Evolutionary conservation across 1,139 yeast species (phyloP), one percentile per base, ranked within the genome.

Genomic region (Saccharomyces uvarum): DNA sequence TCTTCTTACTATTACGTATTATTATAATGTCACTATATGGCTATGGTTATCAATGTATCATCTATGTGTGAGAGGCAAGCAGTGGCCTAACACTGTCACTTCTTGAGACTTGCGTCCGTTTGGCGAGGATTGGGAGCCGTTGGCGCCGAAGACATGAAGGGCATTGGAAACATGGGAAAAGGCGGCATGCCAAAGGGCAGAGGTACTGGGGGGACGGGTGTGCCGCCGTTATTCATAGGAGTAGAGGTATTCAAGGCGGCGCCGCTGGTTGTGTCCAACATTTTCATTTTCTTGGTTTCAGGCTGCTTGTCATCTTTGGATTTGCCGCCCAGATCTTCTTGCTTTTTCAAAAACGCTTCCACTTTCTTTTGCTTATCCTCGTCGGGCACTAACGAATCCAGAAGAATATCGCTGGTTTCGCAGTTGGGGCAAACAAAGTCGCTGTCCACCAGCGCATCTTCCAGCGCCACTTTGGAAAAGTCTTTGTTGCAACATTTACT

Each of bases 401-500:
- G 76, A 60, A 83, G 82, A 1, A 88, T 77, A 59, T 89, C 97
- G 31, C 81, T 83, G 16, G 78, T 78, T 7, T 79, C 81, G 73
- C 99, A 93, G 59, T 83, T 84, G 8, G 98, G 98, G 72, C 99
- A 93, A 50, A 82, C 83, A 73, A 93, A 93, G 67, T 93, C 98
- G 55, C 83, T 81, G 47, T 88, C 96, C 55, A 93, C 77, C 47
- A 93, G 73, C 3, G 79, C 71, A 62, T 84, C 86, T 66, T 93
- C 98, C 59, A 93, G 83, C 57, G 78, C 73, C 4, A 73, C 75
- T 56, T 82, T 79, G 13, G 95, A 81, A 58, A 80, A 82, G 0
- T 78, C 69, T 51, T 75, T 79, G 21, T 75, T 72, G 68, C 99
- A 93, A 68, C 96, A 88, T 47, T 95, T 95, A 21, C 59, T 59